Base-by-base conservation (phyloP, 768 basidiomycete species). In the Tephrocybe sp. region DNA sequence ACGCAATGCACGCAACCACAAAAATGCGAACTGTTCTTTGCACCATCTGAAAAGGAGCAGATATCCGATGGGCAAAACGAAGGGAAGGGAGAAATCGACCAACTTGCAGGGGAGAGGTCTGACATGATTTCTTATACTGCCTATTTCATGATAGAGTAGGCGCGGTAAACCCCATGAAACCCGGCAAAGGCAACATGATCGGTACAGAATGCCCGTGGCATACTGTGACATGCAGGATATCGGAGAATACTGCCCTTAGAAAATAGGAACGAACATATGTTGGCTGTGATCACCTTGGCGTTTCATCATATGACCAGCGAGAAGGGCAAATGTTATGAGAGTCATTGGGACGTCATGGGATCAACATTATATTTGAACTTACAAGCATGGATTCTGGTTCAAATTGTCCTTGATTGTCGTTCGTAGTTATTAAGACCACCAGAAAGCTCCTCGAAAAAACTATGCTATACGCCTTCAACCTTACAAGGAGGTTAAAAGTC, bases 401-500 rank as follows among this genome's bases (percentile, higher is more conserved):
- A n/a, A n/a, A n/a, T n/a, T n/a, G n/a, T n/a, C n/a, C n/a, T n/a
- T n/a, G n/a, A n/a, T n/a, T n/a, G n/a, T n/a, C n/a, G n/a, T n/a
- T n/a, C n/a, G n/a, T n/a, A n/a, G n/a, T n/a, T n/a, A n/a, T n/a
- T n/a, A n/a, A n/a, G n/a, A n/a, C 26, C 4, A 7, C 26, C 4
- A 4, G 26, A 26, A 26, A 26, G 7, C 7, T 26, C 26, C 26
- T 26, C 26, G 26, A 26, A 26, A n/a, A 26, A 3, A 26, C 26
- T 26, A 7, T 8, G 17, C 20, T 39, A 46, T 46, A 46, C 19
- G 26, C 26, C 3, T 26, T 26, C 26, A 4, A 4, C 26, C 26
- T 26, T 26, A 45, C n/a, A 45, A 19, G n/a, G 12, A 32, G 9
- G 12, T 57, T 56, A 68, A 35, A 68, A 67, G 52, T 62, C 64